Percentiles rank a stretch among this genome's conserved stretches.
Conservation (phyloP, 352 stramenopile genomes). For the Pythium aphanidermatum region DNA sequence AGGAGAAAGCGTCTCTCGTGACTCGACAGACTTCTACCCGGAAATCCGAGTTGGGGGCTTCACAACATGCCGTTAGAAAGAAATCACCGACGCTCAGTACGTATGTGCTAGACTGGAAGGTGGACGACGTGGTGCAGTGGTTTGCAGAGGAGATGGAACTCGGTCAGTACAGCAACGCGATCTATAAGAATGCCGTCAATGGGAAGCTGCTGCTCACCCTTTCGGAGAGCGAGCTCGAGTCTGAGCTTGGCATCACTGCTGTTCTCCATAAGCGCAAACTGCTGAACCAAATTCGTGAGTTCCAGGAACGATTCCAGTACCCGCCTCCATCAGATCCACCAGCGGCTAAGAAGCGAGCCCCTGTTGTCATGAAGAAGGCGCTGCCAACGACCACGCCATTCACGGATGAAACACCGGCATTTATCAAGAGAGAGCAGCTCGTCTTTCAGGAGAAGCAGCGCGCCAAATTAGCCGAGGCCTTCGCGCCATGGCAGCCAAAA, state of each 20-base stretch:
- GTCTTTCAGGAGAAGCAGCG: constrained; percentile 28
- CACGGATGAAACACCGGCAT: constrained; percentile 23
- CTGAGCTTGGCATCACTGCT: constrained; percentile 25
- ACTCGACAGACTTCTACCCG: too few relatives aligned
- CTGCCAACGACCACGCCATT: not conserved
- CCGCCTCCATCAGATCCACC: not conserved
- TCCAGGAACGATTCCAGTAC: constrained; percentile 28
- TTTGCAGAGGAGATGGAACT: constrained; percentile 42
- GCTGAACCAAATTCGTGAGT: constrained; percentile 33
- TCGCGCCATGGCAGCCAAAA: not conserved
- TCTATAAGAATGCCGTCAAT: constrained; percentile 36
- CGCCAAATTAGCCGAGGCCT: constrained; percentile 5
- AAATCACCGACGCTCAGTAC: constrained; percentile 14
- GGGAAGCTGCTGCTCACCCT: constrained; percentile 39
- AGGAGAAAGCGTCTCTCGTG: too few relatives aligned
- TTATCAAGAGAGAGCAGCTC: constrained; percentile 34
- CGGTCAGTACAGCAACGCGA: constrained; percentile 27
- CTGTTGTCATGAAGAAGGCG: constrained; percentile 6
- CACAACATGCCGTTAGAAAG: constrained; percentile 1
- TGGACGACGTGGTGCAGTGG: constrained; percentile 42
- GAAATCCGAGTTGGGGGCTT: not conserved
- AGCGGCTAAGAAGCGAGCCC: constrained; percentile 1
- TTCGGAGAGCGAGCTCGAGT: constrained; percentile 28
- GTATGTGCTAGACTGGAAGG: constrained; percentile 40
- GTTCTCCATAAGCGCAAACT: constrained; percentile 42